A percentile compares a stretch with the other conserved stretches of the same genome.
Conservation (phyloP, 1,284 basidiomycete species). For the Cronartium ribicola region DNA sequence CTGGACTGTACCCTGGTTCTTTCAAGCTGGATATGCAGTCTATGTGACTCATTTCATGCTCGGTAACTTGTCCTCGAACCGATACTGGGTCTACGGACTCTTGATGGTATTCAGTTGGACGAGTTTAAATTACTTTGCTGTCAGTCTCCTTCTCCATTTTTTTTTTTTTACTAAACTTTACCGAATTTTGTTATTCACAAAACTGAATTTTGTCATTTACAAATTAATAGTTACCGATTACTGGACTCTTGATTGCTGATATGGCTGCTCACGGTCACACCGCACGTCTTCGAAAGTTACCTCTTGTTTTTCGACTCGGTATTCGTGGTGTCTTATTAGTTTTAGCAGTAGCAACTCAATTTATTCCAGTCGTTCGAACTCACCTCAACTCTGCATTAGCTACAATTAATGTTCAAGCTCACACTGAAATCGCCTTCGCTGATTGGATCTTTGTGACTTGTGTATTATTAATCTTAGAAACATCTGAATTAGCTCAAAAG, state of each 20-base stretch:
- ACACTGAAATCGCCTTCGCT: conserved; percentile 48
- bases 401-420: conserved; percentile 48
- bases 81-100: conserved; percentile 51
- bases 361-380: conserved; percentile 48
- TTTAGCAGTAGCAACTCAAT: conserved; percentile 48
- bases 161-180: not conserved
- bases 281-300: conserved; percentile 48
- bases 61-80: conserved; percentile 50
- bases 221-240: conserved; percentile 24
- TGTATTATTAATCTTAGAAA: conserved; percentile 49
- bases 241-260: conserved; percentile 46
- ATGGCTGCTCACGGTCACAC: conserved; percentile 51
- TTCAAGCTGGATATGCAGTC: conserved; percentile 49
- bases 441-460: conserved; percentile 49
- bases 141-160: conserved; percentile 12
- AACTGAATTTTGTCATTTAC: conserved; percentile 1
- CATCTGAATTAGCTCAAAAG: conserved; percentile 48
- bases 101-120: conserved; percentile 50
- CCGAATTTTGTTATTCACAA: not conserved
- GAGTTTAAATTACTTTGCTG: conserved; percentile 50
- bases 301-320: conserved; percentile 45
- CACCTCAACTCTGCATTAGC: conserved; percentile 49
- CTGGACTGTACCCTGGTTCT: conserved; percentile 51
- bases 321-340: conserved; percentile 48
- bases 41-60: conserved; percentile 51